phyloP scores from a whole-genome alignment of 306 rosid species.

The Acacia crassicarpa region DNA sequence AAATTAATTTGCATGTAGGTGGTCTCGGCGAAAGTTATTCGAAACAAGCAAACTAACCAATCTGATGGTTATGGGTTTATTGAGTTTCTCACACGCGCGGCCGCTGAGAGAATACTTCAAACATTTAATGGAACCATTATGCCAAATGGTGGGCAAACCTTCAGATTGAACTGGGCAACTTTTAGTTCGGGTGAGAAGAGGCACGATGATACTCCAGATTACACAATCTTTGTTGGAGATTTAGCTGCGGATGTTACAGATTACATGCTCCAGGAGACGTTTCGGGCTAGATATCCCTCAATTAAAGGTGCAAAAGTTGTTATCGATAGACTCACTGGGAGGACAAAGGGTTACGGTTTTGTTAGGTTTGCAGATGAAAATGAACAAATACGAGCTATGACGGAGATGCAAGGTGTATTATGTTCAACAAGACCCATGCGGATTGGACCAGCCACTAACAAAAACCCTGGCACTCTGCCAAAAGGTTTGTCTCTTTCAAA shows the following conservation, averaged over 20 bases:
- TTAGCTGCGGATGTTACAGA: conserved; percentile 93
- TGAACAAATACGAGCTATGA: conserved; percentile 83
- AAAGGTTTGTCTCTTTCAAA: conserved; percentile 53
- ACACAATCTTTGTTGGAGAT: conserved; percentile 93
- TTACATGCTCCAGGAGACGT: conserved; percentile 66
- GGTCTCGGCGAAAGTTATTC: conserved; percentile 68
- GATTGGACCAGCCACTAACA: conserved; percentile 90
- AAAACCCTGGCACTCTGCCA: conserved; percentile 68
- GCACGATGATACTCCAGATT: conserved; percentile 82
- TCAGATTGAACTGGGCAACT: conserved; percentile 94
- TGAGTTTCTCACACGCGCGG: conserved; percentile 68
- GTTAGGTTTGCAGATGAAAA: conserved; percentile 85
- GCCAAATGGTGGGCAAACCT: conserved; percentile 84
- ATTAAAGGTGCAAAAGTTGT: conserved; percentile 94
- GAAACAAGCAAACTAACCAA: conserved; percentile 83
- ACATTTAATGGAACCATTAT: conserved; percentile 74
- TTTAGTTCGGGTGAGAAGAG: conserved; percentile 81
- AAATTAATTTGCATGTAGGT: conserved; percentile 47
- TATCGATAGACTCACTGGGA: conserved; percentile 84
- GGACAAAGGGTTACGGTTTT: conserved; percentile 92
- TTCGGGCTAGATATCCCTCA: conserved; percentile 57
- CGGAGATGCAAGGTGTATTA: conserved; percentile 92
- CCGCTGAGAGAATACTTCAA: conserved; percentile 80
- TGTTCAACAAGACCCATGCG: conserved; percentile 94
- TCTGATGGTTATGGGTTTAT: conserved; percentile 93